Conservation (phyloP, 2,329 filamentous ascomycete genomes). For the Talaromyces sp. region DNA sequence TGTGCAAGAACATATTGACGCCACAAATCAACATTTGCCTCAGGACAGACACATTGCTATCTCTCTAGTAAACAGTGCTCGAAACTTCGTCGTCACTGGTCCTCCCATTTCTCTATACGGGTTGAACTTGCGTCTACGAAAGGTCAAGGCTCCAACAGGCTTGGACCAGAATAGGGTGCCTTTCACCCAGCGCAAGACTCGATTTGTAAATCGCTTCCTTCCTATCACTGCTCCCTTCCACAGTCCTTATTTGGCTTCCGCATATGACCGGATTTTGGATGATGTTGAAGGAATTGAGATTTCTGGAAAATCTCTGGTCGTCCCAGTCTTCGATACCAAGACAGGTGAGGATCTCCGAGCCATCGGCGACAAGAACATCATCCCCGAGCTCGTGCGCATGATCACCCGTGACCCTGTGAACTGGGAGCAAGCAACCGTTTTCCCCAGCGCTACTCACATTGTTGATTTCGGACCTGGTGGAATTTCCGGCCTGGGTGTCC, state of each 20-base stretch:
- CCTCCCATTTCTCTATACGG: conserved; percentile 95
- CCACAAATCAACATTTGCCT: conserved; percentile 93
- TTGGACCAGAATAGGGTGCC: conserved; percentile 93
- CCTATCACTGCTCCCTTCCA: conserved; percentile 98
- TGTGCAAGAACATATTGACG: conserved; percentile 94
- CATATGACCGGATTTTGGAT: conserved; percentile 76
- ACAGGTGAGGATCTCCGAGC: conserved; percentile 79
- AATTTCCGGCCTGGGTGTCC: conserved; percentile 89
- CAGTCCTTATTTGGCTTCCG: conserved; percentile 85
- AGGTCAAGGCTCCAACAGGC: conserved; percentile 96
- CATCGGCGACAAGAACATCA: conserved; percentile 70
- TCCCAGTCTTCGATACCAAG: conserved; percentile 86
- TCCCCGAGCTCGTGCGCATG: conserved; percentile 81
- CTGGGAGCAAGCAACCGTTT: conserved; percentile 93
- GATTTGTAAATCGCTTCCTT: conserved; percentile 94
- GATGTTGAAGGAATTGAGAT: conserved; percentile 83
- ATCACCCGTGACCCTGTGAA: conserved; percentile 93
- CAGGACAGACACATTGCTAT: conserved; percentile 90
- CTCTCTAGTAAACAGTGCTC: conserved; percentile 92
- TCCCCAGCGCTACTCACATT: conserved; percentile 87
- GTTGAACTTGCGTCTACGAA: conserved; percentile 89
- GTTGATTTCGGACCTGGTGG: conserved; percentile 96
- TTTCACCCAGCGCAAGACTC: conserved; percentile 91
- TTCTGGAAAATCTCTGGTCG: conserved; percentile 67
- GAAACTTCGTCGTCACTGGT: conserved; percentile 94